Conservation (phyloP, 805 yeast genomes). For the Isabelozyma heimii region DNA sequence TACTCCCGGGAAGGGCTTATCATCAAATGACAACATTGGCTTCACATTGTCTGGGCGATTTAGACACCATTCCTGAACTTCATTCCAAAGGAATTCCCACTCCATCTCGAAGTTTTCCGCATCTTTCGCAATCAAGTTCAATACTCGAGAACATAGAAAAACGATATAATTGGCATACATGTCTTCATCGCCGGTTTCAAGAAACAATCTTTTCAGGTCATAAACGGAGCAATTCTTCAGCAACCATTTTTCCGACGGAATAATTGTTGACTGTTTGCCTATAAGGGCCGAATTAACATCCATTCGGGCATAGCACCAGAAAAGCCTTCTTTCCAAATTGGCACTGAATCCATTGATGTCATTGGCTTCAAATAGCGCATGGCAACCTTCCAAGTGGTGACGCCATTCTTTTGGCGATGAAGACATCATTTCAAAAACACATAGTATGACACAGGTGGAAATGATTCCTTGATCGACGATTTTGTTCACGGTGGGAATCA, state of each 20-base stretch:
- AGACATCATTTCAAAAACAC: conserved; percentile 43
- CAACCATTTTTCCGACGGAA: conserved; percentile 33
- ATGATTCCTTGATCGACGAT: conserved; percentile 23
- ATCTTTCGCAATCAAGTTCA: conserved; percentile 25
- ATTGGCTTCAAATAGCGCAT: conserved; percentile 27
- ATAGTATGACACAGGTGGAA: conserved; percentile 38
- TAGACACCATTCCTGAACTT: conserved; percentile 34
- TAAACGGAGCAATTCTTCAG: conserved; percentile 18
- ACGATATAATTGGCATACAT: conserved; percentile 42
- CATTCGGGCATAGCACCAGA: conserved; percentile 45
- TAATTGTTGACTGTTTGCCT: conserved; percentile 34
- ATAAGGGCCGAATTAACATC: conserved; percentile 37
- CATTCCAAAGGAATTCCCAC: conserved; percentile 41
- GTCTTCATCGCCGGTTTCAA: conserved; percentile 19
- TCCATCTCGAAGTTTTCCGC: conserved; percentile 24
- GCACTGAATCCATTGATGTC: conserved; percentile 36
- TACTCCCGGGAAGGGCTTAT: conserved; percentile 34
- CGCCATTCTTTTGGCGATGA: conserved; percentile 37
- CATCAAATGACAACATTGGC: conserved; percentile 26
- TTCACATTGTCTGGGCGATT: conserved; percentile 34
- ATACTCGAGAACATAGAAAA: conserved; percentile 33
- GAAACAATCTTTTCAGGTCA: conserved; percentile 19
- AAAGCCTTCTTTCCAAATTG: conserved; percentile 32
- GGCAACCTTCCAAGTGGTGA: conserved; percentile 38
- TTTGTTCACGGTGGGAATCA: conserved; percentile 31